Conservation (phyloP, 306 rosid species). For the Cucurbita argyrosperma region DNA sequence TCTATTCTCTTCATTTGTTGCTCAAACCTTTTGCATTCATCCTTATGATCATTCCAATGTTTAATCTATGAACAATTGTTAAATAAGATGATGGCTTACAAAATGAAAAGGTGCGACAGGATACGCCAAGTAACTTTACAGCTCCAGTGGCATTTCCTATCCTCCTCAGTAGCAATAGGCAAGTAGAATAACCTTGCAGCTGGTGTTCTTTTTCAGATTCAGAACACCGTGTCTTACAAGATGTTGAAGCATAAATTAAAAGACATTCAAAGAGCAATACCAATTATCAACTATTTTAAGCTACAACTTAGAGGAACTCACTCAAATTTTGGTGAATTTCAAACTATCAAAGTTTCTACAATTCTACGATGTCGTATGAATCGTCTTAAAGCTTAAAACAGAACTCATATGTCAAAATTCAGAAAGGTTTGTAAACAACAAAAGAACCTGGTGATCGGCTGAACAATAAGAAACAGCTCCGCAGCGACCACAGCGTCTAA, state of each 20-base stretch:
- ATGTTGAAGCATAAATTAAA: no score
- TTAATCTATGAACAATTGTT: background rate
- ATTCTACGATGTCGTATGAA: background rate
- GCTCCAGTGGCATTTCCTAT: background rate
- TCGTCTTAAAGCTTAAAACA: background rate
- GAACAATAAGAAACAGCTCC: background rate
- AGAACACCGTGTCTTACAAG: no score
- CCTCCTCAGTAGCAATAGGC: no score
- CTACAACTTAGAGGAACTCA: background rate
- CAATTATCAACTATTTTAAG: background rate
- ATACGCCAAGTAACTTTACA: background rate
- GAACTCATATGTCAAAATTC: background rate
- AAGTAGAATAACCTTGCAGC: no score
- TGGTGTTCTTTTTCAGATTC: no score
- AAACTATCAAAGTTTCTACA: background rate
- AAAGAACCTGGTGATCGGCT: background rate
- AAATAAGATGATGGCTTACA: background rate
- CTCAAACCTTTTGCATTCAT: constrained; percentile 70
- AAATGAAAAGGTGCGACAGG: background rate
- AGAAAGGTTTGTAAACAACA: background rate
- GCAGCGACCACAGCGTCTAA: background rate
- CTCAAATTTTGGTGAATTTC: background rate
- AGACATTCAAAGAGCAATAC: background rate
- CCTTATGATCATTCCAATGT: constrained; percentile 31
- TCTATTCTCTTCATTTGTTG: constrained; percentile 46